Conservation (phyloP, 192 early-diverging fungal species). For the Blastocladiella britannica region DNA sequence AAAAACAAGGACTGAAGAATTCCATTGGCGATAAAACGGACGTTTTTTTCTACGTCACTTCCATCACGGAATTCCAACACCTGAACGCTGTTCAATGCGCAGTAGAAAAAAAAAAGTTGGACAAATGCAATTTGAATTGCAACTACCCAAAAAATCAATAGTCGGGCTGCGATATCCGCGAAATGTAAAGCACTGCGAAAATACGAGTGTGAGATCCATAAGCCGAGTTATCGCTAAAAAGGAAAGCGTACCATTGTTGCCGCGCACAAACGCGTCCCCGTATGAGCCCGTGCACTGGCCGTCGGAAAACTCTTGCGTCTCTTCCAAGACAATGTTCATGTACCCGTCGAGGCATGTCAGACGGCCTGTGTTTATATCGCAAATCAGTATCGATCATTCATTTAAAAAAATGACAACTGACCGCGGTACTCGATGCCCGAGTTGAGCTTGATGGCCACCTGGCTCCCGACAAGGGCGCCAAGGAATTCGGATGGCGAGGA, state of each 20-base stretch:
- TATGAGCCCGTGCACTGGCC: conserved; percentile 82
- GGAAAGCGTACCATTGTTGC: conserved; percentile 62
- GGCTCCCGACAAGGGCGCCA: conserved; percentile 55
- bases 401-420: conserved; percentile 9
- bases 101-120: too few relatives aligned
- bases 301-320: conserved; percentile 88
- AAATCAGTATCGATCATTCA: not conserved
- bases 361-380: too few relatives aligned
- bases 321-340: conserved; percentile 93
- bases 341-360: conserved; percentile 87
- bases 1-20: too few relatives aligned
- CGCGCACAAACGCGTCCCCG: conserved; percentile 90
- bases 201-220: not conserved
- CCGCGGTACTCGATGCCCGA: conserved; percentile 92
- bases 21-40: too few relatives aligned
- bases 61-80: too few relatives aligned
- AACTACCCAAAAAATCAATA: too few relatives aligned
- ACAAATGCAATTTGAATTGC: too few relatives aligned
- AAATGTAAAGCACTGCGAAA: not conserved
- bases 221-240: not conserved
- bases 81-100: too few relatives aligned
- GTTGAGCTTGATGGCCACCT: conserved; percentile 81
- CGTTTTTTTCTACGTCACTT: too few relatives aligned
- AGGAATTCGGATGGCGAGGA: conserved; percentile 83
- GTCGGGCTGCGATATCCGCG: too few relatives aligned